Percentiles rank a stretch among this genome's conserved stretches.
phyloP scores from a whole-genome alignment of 1,284 basidiomycete species.

The Ustilago nuda region DNA sequence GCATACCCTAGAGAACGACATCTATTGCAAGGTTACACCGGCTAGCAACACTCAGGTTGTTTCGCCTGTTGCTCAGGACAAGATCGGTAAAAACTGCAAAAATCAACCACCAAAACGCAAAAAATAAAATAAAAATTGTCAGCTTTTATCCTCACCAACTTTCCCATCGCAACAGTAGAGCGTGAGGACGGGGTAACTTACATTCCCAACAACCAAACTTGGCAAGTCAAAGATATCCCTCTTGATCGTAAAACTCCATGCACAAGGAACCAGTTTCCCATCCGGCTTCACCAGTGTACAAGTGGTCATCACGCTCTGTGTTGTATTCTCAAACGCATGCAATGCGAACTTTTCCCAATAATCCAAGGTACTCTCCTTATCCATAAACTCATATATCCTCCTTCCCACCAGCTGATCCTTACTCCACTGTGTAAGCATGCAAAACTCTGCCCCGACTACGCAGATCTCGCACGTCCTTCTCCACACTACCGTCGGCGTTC shows the following conservation, averaged over 20 bases:
- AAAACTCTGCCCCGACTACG: slow-evolving; percentile 94
- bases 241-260: slow-evolving; percentile 68
- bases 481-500: slow-evolving; percentile 99
- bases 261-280: slow-evolving; percentile 63
- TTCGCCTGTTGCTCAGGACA: background rate
- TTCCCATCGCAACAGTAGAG: background rate
- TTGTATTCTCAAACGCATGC: slow-evolving; percentile 68
- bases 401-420: slow-evolving; percentile 64
- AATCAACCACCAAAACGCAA: background rate
- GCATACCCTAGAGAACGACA: too few species aligned
- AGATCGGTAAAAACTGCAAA: slow-evolving; percentile 20
- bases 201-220: slow-evolving; percentile 58
- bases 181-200: slow-evolving; percentile 8
- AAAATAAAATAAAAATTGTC: background rate
- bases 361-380: slow-evolving; percentile 64
- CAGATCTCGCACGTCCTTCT: slow-evolving; percentile 96
- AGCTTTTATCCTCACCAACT: background rate
- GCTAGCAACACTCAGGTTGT: background rate
- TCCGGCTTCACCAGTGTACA: slow-evolving; percentile 61
- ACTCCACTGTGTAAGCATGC: slow-evolving; percentile 78
- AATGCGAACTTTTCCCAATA: slow-evolving; percentile 68
- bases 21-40: too few species aligned
- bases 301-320: slow-evolving; percentile 65
- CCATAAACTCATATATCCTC: slow-evolving; percentile 68
- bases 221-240: slow-evolving; percentile 68